Conservation (phyloP, 306 rosid genomes). For the Ormosia semicastrata region DNA sequence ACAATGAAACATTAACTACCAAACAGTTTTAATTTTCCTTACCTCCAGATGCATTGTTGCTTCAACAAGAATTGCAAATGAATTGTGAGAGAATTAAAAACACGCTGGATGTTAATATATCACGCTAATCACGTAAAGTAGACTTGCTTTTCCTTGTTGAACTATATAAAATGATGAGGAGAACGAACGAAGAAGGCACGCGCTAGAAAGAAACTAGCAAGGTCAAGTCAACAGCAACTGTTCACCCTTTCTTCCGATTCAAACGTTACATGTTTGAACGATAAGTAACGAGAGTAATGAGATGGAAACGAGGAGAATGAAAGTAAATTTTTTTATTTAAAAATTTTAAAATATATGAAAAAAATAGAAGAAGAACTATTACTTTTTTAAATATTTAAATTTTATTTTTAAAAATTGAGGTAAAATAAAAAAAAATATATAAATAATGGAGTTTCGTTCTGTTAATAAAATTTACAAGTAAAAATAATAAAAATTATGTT, state of each 20-base stretch:
- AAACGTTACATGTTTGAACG: no score
- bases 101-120: background rate
- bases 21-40: background rate
- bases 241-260: background rate
- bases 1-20: background rate
- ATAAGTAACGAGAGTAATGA: no score
- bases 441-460: no score
- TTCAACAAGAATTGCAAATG: background rate
- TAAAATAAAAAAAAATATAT: no score
- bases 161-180: conserved; percentile 13
- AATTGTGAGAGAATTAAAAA: conserved; percentile 14
- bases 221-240: conserved; percentile 34
- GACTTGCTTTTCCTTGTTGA: conserved; percentile 9
- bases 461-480: no score
- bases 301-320: no score
- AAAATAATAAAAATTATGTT: no score
- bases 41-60: conserved; percentile 44
- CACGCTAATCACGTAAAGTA: conserved; percentile 27
- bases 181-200: background rate
- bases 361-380: no score
- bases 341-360: no score
- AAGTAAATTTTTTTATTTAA: no score
- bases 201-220: conserved; percentile 9
- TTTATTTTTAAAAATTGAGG: no score
- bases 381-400: no score